A percentile compares a stretch with the other conserved stretches of the same genome.
Conservation (phyloP, 2,329 filamentous ascomycete genomes). For the Colletotrichum plurivorum region DNA sequence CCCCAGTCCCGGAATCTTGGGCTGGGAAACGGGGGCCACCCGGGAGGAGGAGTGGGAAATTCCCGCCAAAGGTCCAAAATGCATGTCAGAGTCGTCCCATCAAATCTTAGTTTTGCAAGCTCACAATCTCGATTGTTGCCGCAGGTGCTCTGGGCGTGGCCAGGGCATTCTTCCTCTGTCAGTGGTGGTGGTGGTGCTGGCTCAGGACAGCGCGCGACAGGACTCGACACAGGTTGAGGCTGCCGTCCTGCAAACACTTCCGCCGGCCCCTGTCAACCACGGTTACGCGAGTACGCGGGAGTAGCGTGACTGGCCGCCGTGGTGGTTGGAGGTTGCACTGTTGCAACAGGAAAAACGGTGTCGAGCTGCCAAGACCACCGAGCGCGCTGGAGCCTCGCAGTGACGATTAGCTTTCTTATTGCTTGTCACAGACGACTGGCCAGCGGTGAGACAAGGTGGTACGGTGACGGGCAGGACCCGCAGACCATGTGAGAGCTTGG, state of each 20-base stretch:
- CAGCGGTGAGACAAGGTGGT: conserved; percentile 29
- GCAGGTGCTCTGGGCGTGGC: conserved; percentile 9
- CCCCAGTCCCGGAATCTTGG: conserved; percentile 26
- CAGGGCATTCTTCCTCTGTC: too few relatives aligned
- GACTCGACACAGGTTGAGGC: conserved; percentile 21
- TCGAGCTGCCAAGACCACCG: conserved; percentile 35
- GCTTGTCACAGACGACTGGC: conserved; percentile 3
- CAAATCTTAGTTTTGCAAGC: conserved; percentile 24
- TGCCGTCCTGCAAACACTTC: conserved; percentile 30
- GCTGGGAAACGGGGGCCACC: conserved; percentile 21
- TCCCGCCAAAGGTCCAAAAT: conserved; percentile 16
- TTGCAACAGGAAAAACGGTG: conserved; percentile 21
- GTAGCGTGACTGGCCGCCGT: conserved; percentile 25
- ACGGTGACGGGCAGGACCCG: conserved; percentile 26
- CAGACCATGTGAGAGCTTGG: conserved; percentile 16
- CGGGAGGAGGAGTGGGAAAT: conserved; percentile 26
- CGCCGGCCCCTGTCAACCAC: conserved; percentile 11
- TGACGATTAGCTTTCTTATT: conserved; percentile 11
- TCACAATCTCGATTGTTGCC: conserved; percentile 36
- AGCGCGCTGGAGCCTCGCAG: conserved; percentile 31
- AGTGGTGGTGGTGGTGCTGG: too few relatives aligned
- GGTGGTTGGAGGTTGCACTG: conserved; percentile 8
- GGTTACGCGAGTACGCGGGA: conserved; percentile 28
- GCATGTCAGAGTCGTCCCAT: conserved; percentile 22
- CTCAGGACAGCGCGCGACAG: conserved; percentile 18